A percentile compares a stretch with the other conserved stretches of the same genome.
phyloP scores from a whole-genome alignment of 208 protist species.

The Leishmania tropica region DNA sequence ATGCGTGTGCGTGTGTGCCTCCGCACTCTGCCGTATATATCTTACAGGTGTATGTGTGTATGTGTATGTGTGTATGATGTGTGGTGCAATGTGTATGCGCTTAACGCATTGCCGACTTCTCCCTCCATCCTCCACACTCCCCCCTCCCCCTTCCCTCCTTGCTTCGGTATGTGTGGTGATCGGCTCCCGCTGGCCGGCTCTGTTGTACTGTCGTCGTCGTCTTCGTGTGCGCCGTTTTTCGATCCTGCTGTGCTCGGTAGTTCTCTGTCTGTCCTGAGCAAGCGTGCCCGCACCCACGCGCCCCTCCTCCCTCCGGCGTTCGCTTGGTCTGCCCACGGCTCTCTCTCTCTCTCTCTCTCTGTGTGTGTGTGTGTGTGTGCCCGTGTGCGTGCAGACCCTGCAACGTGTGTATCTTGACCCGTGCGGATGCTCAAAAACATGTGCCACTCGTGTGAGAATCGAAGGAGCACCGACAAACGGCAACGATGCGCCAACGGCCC shows the following conservation, averaged over 20 bases:
- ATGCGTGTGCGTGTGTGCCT: background rate
- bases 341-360: too few relatives aligned
- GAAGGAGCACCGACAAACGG: background rate
- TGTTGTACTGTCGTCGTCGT: background rate
- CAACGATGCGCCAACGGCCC: background rate
- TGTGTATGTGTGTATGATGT: too few relatives aligned
- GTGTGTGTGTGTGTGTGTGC: background rate
- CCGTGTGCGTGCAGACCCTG: background rate
- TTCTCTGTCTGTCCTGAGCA: background rate
- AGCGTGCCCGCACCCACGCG: background rate
- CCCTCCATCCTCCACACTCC: too few relatives aligned
- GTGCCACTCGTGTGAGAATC: too few relatives aligned
- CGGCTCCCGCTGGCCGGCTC: background rate
- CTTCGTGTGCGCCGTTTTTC: background rate
- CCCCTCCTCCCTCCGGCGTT: background rate
- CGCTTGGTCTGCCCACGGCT: background rate
- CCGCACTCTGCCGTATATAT: too few relatives aligned
- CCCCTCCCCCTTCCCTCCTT: too few relatives aligned
- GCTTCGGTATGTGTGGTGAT: background rate
- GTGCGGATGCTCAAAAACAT: background rate
- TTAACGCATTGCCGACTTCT: background rate
- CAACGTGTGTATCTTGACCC: background rate
- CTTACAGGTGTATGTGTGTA: too few relatives aligned
- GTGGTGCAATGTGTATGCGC: background rate
- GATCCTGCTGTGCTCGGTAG: background rate